Evolutionary conservation across 345 rosid genomes (phyloP).

Genomic region (Eucalyptus virginea): DNA sequence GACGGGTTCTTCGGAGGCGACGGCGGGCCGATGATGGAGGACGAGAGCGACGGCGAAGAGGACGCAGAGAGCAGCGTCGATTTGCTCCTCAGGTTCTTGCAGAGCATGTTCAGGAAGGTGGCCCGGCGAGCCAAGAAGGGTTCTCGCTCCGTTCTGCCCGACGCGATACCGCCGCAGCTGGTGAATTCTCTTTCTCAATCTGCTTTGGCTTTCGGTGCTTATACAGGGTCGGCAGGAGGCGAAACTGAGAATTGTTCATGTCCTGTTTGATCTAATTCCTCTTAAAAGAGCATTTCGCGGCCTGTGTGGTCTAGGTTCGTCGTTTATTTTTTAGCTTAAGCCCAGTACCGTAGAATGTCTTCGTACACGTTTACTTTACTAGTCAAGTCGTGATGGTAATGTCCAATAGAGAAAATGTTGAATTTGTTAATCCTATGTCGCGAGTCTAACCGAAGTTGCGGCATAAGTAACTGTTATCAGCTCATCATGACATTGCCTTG

Average conservation of each 20-base stretch:
- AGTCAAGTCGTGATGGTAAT: background rate
- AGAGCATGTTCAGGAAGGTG: slow-evolving; percentile 47
- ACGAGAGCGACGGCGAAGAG: slow-evolving; percentile 34
- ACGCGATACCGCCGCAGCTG: slow-evolving; percentile 52
- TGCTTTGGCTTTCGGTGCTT: background rate
- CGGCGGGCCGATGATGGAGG: slow-evolving; percentile 13
- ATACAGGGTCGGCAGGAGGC: background rate
- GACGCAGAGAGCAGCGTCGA: slow-evolving; percentile 65
- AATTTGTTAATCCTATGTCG: background rate
- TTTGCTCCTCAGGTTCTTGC: slow-evolving; percentile 52
- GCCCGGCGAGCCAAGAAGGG: slow-evolving; percentile 71
- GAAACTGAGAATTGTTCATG: background rate
- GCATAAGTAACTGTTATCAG: background rate
- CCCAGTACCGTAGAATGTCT: background rate
- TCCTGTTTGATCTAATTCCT: background rate
- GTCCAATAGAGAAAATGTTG: background rate
- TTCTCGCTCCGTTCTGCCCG: slow-evolving; percentile 50
- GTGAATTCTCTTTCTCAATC: slow-evolving; percentile 9
- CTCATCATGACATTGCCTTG: background rate
- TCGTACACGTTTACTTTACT: background rate
- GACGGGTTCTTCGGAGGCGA: slow-evolving; percentile 21
- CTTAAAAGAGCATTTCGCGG: background rate
- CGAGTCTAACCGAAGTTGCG: background rate
- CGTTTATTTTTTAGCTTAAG: background rate
- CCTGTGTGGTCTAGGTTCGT: background rate